Conservation (phyloP, 768 basidiomycete genomes). For the Auriscalpium orientale region DNA sequence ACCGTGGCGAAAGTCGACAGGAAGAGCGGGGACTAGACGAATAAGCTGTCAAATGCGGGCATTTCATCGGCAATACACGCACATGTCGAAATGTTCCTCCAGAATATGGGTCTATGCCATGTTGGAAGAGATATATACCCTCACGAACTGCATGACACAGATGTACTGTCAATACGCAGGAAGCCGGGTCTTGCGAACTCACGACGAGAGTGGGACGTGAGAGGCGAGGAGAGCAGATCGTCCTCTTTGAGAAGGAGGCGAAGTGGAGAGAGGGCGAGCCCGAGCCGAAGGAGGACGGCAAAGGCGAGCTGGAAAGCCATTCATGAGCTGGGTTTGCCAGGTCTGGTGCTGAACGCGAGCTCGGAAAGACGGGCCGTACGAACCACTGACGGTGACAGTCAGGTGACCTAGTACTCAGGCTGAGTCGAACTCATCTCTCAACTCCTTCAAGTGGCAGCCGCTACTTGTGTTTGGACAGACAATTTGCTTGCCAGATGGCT, state of each 20-base stretch:
- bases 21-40: constrained; percentile 66
- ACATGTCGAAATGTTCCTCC: constrained; percentile 86
- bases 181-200: constrained; percentile 22
- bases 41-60: not conserved
- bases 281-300: constrained; percentile 40
- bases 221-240: constrained; percentile 71
- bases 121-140: constrained; percentile 72
- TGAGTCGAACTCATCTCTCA: too few species aligned
- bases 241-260: constrained; percentile 52
- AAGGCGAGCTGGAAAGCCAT: constrained; percentile 10
- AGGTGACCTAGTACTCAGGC: too few species aligned
- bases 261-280: constrained; percentile 44
- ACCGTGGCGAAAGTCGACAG: constrained; percentile 70
- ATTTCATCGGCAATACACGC: constrained; percentile 22
- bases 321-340: too few species aligned
- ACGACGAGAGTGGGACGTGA: constrained; percentile 77
- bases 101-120: constrained; percentile 81
- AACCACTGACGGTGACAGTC: too few species aligned
- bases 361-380: too few species aligned
- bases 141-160: constrained; percentile 60
- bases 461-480: too few species aligned
- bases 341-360: too few species aligned
- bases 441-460: too few species aligned
- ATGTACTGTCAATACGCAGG: constrained; percentile 12
- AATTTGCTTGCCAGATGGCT: too few species aligned